phyloP scores from a whole-genome alignment of 495 filamentous ascomycete species.

The Antarctomyces pellizariae region DNA sequence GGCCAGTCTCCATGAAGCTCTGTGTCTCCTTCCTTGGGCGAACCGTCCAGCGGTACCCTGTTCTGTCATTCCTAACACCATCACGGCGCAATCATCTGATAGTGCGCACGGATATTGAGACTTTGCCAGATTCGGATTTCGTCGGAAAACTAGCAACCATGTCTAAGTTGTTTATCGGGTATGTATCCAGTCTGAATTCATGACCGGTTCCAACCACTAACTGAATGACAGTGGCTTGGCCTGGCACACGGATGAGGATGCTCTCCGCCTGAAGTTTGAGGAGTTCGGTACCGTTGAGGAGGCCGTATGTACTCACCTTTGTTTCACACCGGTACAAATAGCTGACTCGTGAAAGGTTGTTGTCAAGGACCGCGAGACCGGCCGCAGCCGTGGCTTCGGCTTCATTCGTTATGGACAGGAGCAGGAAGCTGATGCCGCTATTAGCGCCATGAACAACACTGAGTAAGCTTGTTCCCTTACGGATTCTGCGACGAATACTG shows the following conservation, averaged over 20 bases:
- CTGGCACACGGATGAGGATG: conserved; percentile 84
- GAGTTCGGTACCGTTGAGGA: conserved; percentile 76
- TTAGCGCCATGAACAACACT: conserved; percentile 69
- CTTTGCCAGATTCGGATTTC: conserved; percentile 12
- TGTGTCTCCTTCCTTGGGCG: conserved; percentile 14
- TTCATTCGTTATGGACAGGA: conserved; percentile 79
- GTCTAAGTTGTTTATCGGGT: conserved; percentile 88
- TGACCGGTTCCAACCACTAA: conserved; percentile 11
- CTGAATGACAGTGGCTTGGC: conserved; percentile 52
- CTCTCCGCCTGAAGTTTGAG: conserved; percentile 67
- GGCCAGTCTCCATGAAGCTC: conserved; percentile 14
- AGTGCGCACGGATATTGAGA: conserved; percentile 15
- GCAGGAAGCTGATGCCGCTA: conserved; percentile 62
- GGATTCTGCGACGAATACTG: conserved; percentile 1
- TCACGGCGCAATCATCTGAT: conserved; percentile 11
- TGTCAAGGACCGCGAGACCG: conserved; percentile 90
- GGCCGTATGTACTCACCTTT: conserved; percentile 40
- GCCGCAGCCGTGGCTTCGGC: conserved; percentile 88
- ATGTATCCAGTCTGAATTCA: conserved; percentile 17
- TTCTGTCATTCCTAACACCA: conserved; percentile 10
- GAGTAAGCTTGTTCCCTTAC: conserved; percentile 37
- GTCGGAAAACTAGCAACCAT: conserved; percentile 23
- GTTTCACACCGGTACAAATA: neutral
- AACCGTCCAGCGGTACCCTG: too few species aligned
- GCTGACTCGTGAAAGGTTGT: conserved; percentile 39